phyloP scores from a whole-genome alignment of 371 early-diverging fungal species.

The Mortierella sp. region DNA sequence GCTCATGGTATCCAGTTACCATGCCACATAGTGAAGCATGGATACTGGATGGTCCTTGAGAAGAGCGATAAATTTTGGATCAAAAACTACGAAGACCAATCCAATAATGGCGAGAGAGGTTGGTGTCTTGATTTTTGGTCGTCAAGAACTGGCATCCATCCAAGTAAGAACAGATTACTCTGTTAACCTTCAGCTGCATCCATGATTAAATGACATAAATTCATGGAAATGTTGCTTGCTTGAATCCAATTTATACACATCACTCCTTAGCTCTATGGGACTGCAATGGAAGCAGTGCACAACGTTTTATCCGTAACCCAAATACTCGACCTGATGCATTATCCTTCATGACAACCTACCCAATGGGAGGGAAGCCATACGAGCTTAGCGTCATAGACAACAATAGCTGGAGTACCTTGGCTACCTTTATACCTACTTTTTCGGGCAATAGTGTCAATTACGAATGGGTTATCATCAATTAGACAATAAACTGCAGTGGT shows the following conservation, averaged over 20 bases:
- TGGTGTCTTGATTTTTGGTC: conserved; percentile 5
- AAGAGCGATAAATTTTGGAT: background rate
- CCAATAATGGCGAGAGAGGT: background rate
- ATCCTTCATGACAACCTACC: conserved; percentile 8
- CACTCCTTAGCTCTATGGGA: conserved; percentile 6
- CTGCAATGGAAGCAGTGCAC: background rate
- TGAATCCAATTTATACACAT: background rate
- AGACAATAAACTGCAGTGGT: too few species aligned
- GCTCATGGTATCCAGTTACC: background rate
- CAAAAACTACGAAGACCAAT: conserved; percentile 5
- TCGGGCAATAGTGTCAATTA: background rate
- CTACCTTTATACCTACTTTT: conserved; percentile 4
- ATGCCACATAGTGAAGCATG: conserved; percentile 3
- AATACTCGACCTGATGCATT: conserved; percentile 5
- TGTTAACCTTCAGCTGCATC: background rate
- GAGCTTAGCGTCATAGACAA: background rate
- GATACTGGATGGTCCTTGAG: conserved; percentile 9
- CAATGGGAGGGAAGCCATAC: background rate
- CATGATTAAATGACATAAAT: background rate
- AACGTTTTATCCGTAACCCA: conserved; percentile 1
- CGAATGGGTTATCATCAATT: conserved; percentile 5
- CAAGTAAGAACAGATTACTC: background rate
- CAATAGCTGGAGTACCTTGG: background rate
- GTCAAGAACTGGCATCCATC: background rate
- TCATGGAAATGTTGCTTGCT: background rate